Conservation (phyloP, 169 alveolate species). For the Babesia microti region DNA sequence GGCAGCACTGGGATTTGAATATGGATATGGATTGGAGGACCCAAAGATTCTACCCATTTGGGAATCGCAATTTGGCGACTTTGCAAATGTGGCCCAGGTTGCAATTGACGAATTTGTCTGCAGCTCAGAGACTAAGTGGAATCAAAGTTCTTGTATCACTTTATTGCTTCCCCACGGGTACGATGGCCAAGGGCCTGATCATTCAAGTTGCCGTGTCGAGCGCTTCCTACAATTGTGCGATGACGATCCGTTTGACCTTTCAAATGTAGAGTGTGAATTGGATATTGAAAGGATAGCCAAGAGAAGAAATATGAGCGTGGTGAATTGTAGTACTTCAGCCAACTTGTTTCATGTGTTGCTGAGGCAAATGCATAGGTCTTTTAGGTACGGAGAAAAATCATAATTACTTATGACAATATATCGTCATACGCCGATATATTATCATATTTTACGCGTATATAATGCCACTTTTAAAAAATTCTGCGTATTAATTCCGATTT, state of each 20-base stretch:
- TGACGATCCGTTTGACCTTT: conserved; percentile 44
- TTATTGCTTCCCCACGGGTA: conserved; percentile 88
- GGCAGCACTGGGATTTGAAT: conserved; percentile 87
- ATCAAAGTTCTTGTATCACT: conserved; percentile 69
- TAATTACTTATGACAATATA: no score
- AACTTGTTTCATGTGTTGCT: conserved; percentile 84
- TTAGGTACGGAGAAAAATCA: no score
- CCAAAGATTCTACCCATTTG: conserved; percentile 80
- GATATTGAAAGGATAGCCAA: conserved; percentile 29
- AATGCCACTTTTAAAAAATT: background rate
- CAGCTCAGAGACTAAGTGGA: conserved; percentile 90
- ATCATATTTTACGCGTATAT: background rate
- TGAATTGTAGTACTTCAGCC: conserved; percentile 77
- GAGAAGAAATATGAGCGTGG: conserved; percentile 68
- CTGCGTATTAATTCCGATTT: background rate
- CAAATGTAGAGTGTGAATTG: conserved; percentile 9
- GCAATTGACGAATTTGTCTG: conserved; percentile 84
- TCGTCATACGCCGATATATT: conserved; percentile 2
- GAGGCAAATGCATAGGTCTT: conserved; percentile 80
- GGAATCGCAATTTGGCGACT: conserved; percentile 95
- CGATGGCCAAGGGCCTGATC: conserved; percentile 96
- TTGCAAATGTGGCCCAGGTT: conserved; percentile 89
- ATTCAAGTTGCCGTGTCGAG: conserved; percentile 73
- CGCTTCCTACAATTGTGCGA: conserved; percentile 70
- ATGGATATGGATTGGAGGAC: conserved; percentile 83